Base-by-base conservation (phyloP, 108 stramenopile genomes). In the Skeletonema potamos region DNA sequence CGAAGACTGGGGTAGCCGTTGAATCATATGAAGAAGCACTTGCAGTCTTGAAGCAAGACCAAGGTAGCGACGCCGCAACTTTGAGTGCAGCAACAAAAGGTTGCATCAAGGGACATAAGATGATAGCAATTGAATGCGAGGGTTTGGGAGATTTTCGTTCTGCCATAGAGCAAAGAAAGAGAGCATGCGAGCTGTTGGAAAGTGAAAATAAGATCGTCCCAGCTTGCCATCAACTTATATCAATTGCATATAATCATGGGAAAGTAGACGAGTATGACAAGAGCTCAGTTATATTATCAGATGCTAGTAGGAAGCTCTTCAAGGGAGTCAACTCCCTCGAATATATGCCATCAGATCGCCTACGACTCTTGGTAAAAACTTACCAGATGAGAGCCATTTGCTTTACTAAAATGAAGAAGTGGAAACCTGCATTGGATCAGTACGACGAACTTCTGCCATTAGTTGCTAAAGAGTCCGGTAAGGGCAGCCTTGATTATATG, bases 41-140 rank as follows among this genome's bases (percentile, higher is more conserved):
- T 41, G 28, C 64, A 18, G n/a, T 72, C 17, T 32, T 67, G n/a
- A 44, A 48, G 6, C 60, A 72, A 39, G 48, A 67, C 29, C 41
- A 67, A 26, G 51, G 32, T 18, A 28, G 29, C 11, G 66, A 51
- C 1, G 59, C 22, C 30, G 54, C 28, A 27, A 15, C 1, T 62
- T 43, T 60, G n/a, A 29, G 33, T 22, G 32, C 20, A 9, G 70
- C 51, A 26, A 34, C 37, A 18, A 64, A 60, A 32, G 77, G 77
- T 28, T 79, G 77, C 43, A 67, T 79, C 51, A 71, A 72, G 33
- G 64, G 70, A 32, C 77, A 79, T 27, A 79, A 79, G 26, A 44
- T 66, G 5, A 59, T 79, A 59, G 77, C 77, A 11, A 29, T 62
- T 13, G 61, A 72, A 56, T 30, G 30, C 7, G 70, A 79, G 58